Evolutionary conservation across 2,329 filamentous ascomycete species (phyloP).

Genomic region (Rhinocladiella mackenziei): DNA sequence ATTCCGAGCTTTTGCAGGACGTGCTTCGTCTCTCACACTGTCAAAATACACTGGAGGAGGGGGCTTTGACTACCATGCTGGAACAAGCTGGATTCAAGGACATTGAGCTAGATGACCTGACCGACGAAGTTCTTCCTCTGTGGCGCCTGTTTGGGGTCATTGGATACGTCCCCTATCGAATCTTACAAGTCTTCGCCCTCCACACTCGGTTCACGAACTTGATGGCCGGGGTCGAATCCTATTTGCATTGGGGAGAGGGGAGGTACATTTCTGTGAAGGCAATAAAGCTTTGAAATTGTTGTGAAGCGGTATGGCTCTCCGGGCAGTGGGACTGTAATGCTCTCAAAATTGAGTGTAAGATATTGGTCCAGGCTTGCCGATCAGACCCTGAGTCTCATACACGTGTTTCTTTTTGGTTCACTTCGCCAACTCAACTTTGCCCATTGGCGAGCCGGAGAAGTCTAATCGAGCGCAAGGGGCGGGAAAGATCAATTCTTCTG

Average conservation of each 20-base stretch:
- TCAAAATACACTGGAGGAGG: conserved; percentile 8
- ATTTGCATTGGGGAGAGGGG: conserved; percentile 8
- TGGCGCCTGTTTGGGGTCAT: conserved; percentile 11
- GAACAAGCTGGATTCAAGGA: conserved; percentile 3
- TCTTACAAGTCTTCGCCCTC: conserved; percentile 2
- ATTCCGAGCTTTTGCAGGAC: conserved; percentile 30
- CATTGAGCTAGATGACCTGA: conserved; percentile 7
- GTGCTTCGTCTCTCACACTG: conserved; percentile 10
- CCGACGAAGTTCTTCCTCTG: conserved; percentile 6
- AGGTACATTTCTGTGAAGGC: conserved; percentile 11
- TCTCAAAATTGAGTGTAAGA: too few species aligned
- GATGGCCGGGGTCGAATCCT: conserved; percentile 7
- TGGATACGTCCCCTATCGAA: conserved; percentile 7
- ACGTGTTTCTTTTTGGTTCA: too few species aligned
- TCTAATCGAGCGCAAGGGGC: too few species aligned
- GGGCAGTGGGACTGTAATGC: too few species aligned
- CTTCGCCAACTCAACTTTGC: too few species aligned
- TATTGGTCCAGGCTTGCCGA: too few species aligned
- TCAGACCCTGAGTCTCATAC: too few species aligned
- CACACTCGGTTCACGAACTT: conserved; percentile 5
- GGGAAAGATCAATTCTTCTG: too few species aligned
- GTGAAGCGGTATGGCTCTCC: too few species aligned
- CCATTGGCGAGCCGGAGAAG: too few species aligned
- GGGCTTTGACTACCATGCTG: conserved; percentile 1
- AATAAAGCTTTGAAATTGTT: too few species aligned